Conservation (phyloP, 495 filamentous ascomycete genomes). For the Podospora pseudocomata region DNA sequence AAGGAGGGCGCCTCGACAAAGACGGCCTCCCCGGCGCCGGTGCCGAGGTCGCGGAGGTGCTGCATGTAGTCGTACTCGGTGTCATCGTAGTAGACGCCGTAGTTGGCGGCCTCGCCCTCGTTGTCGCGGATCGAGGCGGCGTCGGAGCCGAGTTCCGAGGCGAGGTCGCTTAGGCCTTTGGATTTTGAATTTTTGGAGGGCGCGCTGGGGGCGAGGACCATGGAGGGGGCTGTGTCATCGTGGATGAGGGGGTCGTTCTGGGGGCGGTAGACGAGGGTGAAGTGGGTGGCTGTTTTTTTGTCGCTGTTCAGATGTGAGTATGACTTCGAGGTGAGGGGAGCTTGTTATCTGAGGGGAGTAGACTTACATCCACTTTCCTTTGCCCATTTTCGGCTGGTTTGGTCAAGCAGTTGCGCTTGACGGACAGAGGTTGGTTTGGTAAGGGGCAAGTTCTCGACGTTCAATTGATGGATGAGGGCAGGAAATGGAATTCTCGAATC, state of each 20-base stretch:
- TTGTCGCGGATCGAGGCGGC: conserved; percentile 65
- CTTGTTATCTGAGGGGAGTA: neutral
- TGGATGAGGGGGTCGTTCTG: conserved; percentile 96
- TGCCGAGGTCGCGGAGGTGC: conserved; percentile 80
- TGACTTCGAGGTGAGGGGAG: neutral
- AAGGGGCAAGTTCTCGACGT: neutral
- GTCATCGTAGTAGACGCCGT: conserved; percentile 85
- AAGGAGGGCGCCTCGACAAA: conserved; percentile 67
- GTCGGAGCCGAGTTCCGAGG: conserved; percentile 67
- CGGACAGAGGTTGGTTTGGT: neutral
- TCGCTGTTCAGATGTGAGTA: conserved; percentile 54
- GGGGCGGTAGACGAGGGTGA: conserved; percentile 88
- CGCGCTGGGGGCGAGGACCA: conserved; percentile 64
- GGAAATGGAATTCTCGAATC: neutral
- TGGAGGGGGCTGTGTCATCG: conserved; percentile 74
- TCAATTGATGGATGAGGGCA: neutral
- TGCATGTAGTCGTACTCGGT: conserved; percentile 99
- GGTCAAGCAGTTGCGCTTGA: neutral
- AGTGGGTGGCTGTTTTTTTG: conserved; percentile 90
- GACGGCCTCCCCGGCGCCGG: conserved; percentile 57
- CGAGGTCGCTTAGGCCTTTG: conserved; percentile 67
- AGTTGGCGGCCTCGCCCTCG: conserved; percentile 92
- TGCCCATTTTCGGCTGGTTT: conserved; percentile 59
- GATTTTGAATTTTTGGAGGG: conserved; percentile 30
- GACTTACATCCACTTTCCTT: conserved; percentile 83